phyloP scores from a whole-genome alignment of 2,329 filamentous ascomycete genomes.

The Colletotrichum lupini region DNA sequence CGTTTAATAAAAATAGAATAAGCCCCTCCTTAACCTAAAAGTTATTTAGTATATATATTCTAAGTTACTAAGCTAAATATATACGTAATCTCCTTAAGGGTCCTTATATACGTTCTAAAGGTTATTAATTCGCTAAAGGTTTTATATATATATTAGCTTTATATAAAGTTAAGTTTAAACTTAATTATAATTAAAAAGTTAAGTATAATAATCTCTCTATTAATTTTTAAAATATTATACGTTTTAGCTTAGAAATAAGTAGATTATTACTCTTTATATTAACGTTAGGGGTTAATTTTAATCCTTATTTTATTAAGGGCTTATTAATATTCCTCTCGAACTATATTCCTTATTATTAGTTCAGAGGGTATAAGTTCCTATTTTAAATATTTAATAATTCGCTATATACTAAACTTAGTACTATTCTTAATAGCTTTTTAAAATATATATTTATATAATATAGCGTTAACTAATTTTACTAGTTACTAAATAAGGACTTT shows the following conservation, averaged over 20 bases:
- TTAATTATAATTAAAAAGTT: too few species aligned
- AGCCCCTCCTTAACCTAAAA: accelerated
- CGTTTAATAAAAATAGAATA: accelerated
- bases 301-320: accelerated
- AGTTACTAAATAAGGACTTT: too few species aligned
- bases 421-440: too few species aligned
- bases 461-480: too few species aligned
- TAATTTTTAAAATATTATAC: too few species aligned
- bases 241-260: accelerated
- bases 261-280: accelerated
- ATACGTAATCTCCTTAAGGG: accelerated
- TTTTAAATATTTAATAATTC: too few species aligned
- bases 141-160: too few species aligned
- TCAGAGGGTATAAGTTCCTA: accelerated
- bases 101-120: accelerated
- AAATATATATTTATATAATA: too few species aligned
- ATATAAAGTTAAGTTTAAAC: accelerated
- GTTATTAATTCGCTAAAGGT: accelerated
- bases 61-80: too few species aligned
- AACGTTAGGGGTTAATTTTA: accelerated
- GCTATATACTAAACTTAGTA: too few species aligned
- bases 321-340: too few species aligned
- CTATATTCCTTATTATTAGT: accelerated
- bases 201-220: accelerated
- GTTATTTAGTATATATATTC: accelerated